Conservation (phyloP, 2,329 filamentous ascomycete species). For the Nemania sp. region DNA sequence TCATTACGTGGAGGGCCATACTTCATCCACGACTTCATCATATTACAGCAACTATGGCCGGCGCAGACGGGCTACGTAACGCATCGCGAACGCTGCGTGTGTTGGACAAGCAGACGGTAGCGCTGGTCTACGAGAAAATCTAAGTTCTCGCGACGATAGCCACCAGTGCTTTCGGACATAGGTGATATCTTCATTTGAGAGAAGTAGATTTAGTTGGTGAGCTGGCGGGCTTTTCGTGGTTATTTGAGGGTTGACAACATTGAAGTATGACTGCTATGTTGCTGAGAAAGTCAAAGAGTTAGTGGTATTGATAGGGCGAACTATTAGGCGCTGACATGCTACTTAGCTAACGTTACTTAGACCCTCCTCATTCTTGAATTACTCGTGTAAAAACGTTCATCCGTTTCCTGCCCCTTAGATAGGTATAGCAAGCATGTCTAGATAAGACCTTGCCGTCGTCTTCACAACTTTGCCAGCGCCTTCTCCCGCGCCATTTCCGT, state of each 20-base stretch:
- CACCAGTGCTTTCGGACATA: slow-evolving; percentile 20
- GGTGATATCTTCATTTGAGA: slow-evolving; percentile 18
- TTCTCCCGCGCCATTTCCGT: slow-evolving; percentile 18
- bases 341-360: too few relatives aligned
- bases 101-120: too few relatives aligned
- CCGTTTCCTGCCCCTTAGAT: background rate
- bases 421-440: background rate
- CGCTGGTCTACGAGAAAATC: too few relatives aligned
- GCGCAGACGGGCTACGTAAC: background rate
- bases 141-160: too few relatives aligned
- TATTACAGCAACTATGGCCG: too few relatives aligned
- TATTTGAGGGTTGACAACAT: too few relatives aligned
- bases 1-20: too few relatives aligned
- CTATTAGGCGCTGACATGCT: background rate
- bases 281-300: background rate
- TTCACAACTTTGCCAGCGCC: slow-evolving; percentile 28
- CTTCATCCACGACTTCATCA: too few relatives aligned
- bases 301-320: background rate
- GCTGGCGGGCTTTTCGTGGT: too few relatives aligned
- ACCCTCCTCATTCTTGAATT: background rate
- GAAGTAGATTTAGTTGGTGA: too few relatives aligned
- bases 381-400: background rate
- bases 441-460: background rate
- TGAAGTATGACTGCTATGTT: too few relatives aligned
- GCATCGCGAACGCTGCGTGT: slow-evolving; percentile 18